Conservation (phyloP, 345 rosid genomes). For the Nasturtium officinale region DNA sequence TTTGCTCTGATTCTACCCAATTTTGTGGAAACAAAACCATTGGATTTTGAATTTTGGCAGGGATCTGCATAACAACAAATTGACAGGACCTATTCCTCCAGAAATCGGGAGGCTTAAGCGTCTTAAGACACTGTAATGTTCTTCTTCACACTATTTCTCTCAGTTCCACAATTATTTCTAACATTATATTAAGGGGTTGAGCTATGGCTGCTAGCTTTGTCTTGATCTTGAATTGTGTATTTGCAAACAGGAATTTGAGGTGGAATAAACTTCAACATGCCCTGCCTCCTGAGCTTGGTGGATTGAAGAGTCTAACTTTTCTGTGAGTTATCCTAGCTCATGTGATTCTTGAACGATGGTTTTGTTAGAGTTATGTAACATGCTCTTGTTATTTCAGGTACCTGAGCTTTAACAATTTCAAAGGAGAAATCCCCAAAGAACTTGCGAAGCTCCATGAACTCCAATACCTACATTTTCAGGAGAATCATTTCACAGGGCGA, state of each 20-base stretch:
- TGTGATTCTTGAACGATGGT: neutral
- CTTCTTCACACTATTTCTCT: neutral
- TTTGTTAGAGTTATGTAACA: neutral
- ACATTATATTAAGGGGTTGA: neutral
- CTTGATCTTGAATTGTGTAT: slow-evolving; percentile 15
- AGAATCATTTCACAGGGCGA: slow-evolving; percentile 64
- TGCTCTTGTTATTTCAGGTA: slow-evolving; percentile 46
- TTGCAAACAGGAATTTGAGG: slow-evolving; percentile 60
- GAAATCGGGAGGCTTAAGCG: slow-evolving; percentile 78
- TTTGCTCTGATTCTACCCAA: neutral
- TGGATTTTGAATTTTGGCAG: slow-evolving; percentile 41
- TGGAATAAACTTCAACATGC: slow-evolving; percentile 81
- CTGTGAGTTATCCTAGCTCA: slow-evolving; percentile 51
- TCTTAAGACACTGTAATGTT: slow-evolving; percentile 66
- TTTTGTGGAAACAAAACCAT: slow-evolving; percentile 16
- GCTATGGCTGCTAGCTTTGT: neutral
- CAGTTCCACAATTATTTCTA: neutral
- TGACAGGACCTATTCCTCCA: slow-evolving; percentile 84
- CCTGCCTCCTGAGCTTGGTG: slow-evolving; percentile 78
- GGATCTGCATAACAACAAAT: slow-evolving; percentile 88
- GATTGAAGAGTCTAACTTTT: slow-evolving; percentile 68
- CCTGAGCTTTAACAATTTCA: slow-evolving; percentile 75
- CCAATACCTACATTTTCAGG: slow-evolving; percentile 59
- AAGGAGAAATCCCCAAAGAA: slow-evolving; percentile 77
- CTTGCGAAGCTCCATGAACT: slow-evolving; percentile 54